These are phyloP conservation scores for Komagataella pseudopastoris DNA, from an alignment of 805 yeast species.

Conservation along the genomic window DNA sequence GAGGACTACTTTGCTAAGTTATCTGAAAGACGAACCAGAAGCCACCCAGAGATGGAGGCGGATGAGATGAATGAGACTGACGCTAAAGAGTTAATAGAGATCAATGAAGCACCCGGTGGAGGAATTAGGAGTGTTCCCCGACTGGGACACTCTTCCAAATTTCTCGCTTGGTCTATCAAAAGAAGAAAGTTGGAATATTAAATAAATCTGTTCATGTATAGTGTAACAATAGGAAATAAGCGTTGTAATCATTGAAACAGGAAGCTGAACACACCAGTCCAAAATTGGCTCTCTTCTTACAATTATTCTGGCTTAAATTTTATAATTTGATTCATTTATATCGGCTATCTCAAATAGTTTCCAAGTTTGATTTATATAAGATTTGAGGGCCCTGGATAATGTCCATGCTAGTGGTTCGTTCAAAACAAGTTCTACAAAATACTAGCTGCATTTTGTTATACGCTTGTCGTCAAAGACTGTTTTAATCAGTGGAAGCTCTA, in stretches of 20 bases:
- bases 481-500: too few species aligned
- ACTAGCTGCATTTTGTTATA: too few species aligned
- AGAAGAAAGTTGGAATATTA: not conserved
- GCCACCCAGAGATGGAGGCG: slow-evolving; percentile 7
- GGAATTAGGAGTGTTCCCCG: slow-evolving; percentile 18
- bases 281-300: not conserved
- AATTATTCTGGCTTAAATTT: too few species aligned
- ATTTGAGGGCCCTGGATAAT: too few species aligned
- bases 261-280: not conserved
- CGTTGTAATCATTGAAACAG: not conserved
- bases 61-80: slow-evolving; percentile 9
- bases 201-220: not conserved
- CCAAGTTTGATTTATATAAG: too few species aligned
- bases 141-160: slow-evolving; percentile 63
- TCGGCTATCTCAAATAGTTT: too few species aligned
- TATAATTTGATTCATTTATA: too few species aligned
- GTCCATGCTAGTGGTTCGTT: too few species aligned
- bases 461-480: too few species aligned
- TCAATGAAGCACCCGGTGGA: slow-evolving; percentile 9
- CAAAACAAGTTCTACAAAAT: too few species aligned
- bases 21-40: not conserved
- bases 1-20: not conserved
- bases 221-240: not conserved
- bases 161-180: slow-evolving; percentile 38
- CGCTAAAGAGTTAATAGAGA: slow-evolving; percentile 12